Conservation (phyloP, 441 rosid genomes). For the Corymbia calophylla region DNA sequence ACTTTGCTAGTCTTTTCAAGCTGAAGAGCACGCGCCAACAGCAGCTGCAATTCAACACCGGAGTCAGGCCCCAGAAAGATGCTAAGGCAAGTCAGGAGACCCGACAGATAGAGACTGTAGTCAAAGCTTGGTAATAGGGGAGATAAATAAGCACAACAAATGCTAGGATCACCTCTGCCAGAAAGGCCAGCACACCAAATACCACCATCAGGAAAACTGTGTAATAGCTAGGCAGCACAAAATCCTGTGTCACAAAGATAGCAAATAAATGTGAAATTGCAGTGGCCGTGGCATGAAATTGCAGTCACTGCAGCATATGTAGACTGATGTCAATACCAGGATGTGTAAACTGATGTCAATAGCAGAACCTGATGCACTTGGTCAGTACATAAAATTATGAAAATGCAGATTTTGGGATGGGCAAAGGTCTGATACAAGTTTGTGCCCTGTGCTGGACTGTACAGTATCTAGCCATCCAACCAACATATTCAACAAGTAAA, state of each 20-base stretch:
- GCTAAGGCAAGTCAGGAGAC: not conserved
- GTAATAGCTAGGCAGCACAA: slow-evolving; percentile 55
- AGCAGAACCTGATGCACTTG: not conserved
- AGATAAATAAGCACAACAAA: not conserved
- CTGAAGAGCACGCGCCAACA: slow-evolving; percentile 80
- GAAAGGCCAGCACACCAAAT: slow-evolving; percentile 63
- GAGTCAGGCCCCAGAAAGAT: not conserved
- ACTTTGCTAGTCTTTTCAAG: slow-evolving; percentile 85
- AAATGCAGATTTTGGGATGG: not conserved
- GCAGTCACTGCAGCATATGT: not conserved
- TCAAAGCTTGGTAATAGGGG: not conserved
- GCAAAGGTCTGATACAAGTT: not conserved
- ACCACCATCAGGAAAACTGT: slow-evolving; percentile 43
- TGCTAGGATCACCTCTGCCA: slow-evolving; percentile 52
- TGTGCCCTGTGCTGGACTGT: not conserved
- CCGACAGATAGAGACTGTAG: not conserved
- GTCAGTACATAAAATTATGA: not conserved
- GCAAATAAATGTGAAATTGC: not conserved
- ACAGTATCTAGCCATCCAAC: not conserved
- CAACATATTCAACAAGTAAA: not conserved
- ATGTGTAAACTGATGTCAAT: not conserved
- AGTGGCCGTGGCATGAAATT: not conserved
- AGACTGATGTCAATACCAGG: not conserved
- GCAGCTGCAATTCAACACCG: slow-evolving; percentile 29
- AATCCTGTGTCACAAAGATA: slow-evolving; percentile 35